These are phyloP conservation scores for Batkoa obscura DNA, from an alignment of 371 early-diverging fungal genomes.

Conservation along the genomic window DNA sequence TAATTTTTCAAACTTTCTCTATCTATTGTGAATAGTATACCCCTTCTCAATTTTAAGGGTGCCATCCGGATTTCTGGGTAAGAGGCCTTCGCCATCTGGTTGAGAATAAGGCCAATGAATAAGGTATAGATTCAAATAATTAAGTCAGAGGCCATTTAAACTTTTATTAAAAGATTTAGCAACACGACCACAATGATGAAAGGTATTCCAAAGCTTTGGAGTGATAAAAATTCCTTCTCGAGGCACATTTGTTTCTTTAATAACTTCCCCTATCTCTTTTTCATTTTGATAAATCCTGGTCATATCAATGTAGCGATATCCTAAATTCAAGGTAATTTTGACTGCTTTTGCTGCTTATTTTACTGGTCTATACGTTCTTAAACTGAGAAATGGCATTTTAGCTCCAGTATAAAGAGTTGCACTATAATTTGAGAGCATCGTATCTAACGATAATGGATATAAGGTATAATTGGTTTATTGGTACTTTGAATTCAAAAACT, in stretches of 20 bases:
- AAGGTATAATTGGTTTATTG: too few relatives aligned
- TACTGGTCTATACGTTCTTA: conserved; percentile 6
- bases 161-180: conserved; percentile 15
- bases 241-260: conserved; percentile 27
- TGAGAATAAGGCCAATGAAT: conserved; percentile 45
- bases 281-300: conserved; percentile 35
- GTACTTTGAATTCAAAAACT: too few relatives aligned
- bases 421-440: too few relatives aligned
- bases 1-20: conserved; percentile 24
- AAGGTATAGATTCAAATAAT: conserved; percentile 55
- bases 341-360: conserved; percentile 6
- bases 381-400: conserved; percentile 9
- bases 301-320: conserved; percentile 11
- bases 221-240: conserved; percentile 51
- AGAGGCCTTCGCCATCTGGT: conserved; percentile 12
- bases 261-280: conserved; percentile 35
- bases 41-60: not conserved
- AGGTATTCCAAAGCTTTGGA: conserved; percentile 40
- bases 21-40: conserved; percentile 18
- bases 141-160: conserved; percentile 20
- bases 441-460: too few relatives aligned
- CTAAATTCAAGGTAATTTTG: conserved; percentile 3
- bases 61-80: not conserved
- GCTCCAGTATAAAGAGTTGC: conserved; percentile 1
- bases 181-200: conserved; percentile 15